Base-by-base conservation (phyloP, 768 basidiomycete genomes). In the Podaxis mareebaensis region DNA sequence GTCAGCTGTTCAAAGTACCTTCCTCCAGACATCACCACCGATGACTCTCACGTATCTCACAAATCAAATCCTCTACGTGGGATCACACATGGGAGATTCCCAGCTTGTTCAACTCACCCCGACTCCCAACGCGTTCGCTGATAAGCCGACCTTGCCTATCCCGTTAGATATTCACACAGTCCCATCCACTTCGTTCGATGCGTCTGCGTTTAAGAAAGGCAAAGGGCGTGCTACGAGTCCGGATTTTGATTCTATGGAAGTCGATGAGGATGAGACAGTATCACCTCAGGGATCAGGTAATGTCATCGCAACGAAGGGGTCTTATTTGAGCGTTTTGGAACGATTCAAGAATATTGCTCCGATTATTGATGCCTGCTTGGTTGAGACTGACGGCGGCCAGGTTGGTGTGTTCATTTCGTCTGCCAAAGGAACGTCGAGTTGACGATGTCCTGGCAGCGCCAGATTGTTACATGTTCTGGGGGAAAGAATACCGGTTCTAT, bases 391-490 rank as follows among this genome's bases (percentile, higher is more conserved):
- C 60, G 82, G 82, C 2, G 87, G 88, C 13, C 88, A 92, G 79
- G 89, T 90, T 64, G 36, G 81, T 68, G 7, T 46, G 11, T 11
- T 22, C 20, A n/a, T 38, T n/a, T 65, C 42, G 17, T 51, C 3
- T 38, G 2, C 2, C 56, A 13, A 7, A 22, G n/a, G 17, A 42
- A 36, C 36, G 56, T 11, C 22, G n/a, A 13, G 24, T 28, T 56
- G 38, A 28, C 20, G 44, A 53, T 13, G 38, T 28, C 49, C 20
- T 10, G 38, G 1, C 66, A 95, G 91, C 80, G 79, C n/a, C 88
- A 91, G 72, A 84, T 96, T 46, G 85, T 96, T 3, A 93, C 93
- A 1, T 93, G 92, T 68, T 95, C 93, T 3, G 95, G 95, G 4
- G 90, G 86, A 1, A 81, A 81, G 54, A 92, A 86, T 65, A 84